Evolutionary conservation across 2,329 filamentous ascomycete genomes (phyloP).

Genomic region (Xylariales sp.): DNA sequence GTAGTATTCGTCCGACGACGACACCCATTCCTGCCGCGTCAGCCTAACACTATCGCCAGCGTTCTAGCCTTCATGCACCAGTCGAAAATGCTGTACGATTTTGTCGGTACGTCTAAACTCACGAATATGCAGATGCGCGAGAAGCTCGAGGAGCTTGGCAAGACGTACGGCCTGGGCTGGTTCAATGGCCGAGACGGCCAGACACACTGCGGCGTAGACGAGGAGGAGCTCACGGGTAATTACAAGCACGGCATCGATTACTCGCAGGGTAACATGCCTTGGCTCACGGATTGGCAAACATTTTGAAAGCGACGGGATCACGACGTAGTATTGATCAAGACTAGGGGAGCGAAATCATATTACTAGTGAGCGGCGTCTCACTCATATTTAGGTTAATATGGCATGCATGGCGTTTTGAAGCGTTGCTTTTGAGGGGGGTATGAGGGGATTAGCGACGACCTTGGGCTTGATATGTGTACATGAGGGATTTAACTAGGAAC

Average conservation of each 20-base stretch:
- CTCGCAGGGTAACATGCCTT: conserved; percentile 62
- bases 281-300: conserved; percentile 57
- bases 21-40: conserved; percentile 78
- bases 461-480: conserved; percentile 5
- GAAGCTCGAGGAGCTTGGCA: conserved; percentile 68
- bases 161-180: conserved; percentile 82
- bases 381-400: neutral
- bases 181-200: conserved; percentile 78
- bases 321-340: neutral
- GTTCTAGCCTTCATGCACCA: conserved; percentile 83
- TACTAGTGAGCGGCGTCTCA: conserved; percentile 5
- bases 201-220: conserved; percentile 80
- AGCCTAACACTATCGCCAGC: conserved; percentile 81
- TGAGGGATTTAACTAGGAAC: conserved; percentile 26
- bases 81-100: conserved; percentile 81
- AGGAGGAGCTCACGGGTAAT: conserved; percentile 74
- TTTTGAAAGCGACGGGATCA: conserved; percentile 40
- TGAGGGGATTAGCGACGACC: conserved; percentile 8
- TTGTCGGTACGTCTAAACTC: conserved; percentile 75
- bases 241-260: conserved; percentile 74
- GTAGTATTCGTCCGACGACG: conserved; percentile 72
- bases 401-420: conserved; percentile 30
- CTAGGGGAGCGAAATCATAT: neutral
- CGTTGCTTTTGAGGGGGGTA: conserved; percentile 3
- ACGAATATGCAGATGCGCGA: conserved; percentile 70